phyloP scores from a whole-genome alignment of 371 early-diverging fungal species.

The Mucor sp. region DNA sequence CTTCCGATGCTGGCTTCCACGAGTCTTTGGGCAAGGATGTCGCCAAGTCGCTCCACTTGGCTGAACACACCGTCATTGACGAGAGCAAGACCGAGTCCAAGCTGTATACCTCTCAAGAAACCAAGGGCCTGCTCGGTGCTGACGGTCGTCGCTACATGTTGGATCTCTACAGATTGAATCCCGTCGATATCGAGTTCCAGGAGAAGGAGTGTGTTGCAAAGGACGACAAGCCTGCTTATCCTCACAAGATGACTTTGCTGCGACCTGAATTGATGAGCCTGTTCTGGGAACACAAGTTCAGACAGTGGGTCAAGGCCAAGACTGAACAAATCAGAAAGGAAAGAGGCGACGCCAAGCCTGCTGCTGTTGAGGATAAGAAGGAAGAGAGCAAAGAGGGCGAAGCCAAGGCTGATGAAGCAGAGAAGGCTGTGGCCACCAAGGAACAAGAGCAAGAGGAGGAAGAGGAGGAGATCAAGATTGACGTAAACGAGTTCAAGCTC shows the following conservation, averaged over 20 bases:
- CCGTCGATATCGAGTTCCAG: constrained; percentile 88
- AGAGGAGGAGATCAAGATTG: constrained; percentile 57
- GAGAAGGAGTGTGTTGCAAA: constrained; percentile 68
- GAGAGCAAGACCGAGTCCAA: constrained; percentile 61
- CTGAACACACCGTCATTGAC: constrained; percentile 75
- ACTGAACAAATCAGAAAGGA: constrained; percentile 60
- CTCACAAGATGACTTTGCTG: constrained; percentile 86
- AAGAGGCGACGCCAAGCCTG: constrained; percentile 35
- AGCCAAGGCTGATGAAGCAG: constrained; percentile 20
- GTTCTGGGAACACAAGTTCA: constrained; percentile 83
- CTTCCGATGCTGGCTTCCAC: constrained; percentile 77
- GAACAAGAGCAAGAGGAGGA: constrained; percentile 44
- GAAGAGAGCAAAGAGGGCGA: constrained; percentile 14
- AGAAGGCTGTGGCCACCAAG: constrained; percentile 33
- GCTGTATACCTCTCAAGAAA: constrained; percentile 84
- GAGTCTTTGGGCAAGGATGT: constrained; percentile 64
- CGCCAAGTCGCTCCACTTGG: constrained; percentile 82
- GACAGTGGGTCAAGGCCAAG: constrained; percentile 64
- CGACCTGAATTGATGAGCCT: constrained; percentile 86
- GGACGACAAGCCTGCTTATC: constrained; percentile 70
- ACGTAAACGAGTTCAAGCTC: constrained; percentile 69
- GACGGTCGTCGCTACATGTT: constrained; percentile 92
- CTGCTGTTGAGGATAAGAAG: constrained; percentile 18
- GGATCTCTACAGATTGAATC: constrained; percentile 89
- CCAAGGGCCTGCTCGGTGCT: constrained; percentile 90